Evolutionary conservation across 495 filamentous ascomycete species (phyloP), one percentile per base, ranked within the genome.

Genomic region (Cairneyella variabilis): DNA sequence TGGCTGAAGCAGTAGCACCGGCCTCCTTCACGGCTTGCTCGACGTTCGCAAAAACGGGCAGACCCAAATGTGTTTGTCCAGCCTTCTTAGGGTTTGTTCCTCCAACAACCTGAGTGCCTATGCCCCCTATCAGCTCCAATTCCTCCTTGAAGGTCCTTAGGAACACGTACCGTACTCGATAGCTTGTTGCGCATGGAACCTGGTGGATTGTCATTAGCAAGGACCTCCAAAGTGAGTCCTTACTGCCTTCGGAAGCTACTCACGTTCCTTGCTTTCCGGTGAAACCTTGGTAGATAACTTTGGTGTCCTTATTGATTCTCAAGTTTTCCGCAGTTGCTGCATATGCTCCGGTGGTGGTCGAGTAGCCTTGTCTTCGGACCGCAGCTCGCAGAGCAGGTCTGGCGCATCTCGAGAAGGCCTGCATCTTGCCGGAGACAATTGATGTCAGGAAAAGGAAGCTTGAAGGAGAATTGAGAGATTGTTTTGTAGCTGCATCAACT

Each of bases 51-150:
- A 97, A 99, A 59, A 99, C 95, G 16, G 93, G 93, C 54, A 84
- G 86, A 67, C 86, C 91, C 48, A 99, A 83, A 76, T 99, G 93
- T 60, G 75, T 81, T 48, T 80, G 73, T 61, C 93, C 93, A 59
- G 93, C 93, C 76, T 99, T 99, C 82, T 95, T 97, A 64, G 93
- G 93, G 75, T 97, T 97, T 67, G 90, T 97, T 65, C 93, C 93
- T 69, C 93, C 93, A 58, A 99, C 90, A 62, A 99, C 90, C 66
- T 96, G 92, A 49, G 93, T 97, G 61, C 91, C 91, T 95, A 55
- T 42, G 22, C 30, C n/a, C 26, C 28, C 32, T 56, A 59, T 62
- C 54, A 64, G 58, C 53, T 38, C 11, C 27, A 17, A 30, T 58
- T 43, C 48, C 28, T 34, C 39, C 11, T 64, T 38, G 56, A 53